Evolutionary conservation across 768 basidiomycete species (phyloP).

Genomic region (Hygrocybe coccinea): DNA sequence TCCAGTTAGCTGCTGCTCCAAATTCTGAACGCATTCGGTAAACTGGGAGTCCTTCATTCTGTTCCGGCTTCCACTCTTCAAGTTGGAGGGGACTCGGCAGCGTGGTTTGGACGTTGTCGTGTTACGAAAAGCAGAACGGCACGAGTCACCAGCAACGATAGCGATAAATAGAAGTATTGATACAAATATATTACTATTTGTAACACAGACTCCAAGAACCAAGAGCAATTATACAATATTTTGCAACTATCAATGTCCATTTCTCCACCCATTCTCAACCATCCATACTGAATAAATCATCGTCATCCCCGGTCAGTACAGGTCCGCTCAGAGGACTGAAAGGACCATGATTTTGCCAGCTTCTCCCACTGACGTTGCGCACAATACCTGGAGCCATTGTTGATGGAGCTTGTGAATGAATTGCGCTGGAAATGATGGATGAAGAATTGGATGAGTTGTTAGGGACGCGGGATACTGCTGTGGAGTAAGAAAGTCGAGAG

Average conservation of each 20-base stretch:
- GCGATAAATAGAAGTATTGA: not conserved
- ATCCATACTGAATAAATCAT: constrained; percentile 73
- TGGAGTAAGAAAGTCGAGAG: constrained; percentile 53
- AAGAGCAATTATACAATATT: not conserved
- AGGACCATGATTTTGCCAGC: constrained; percentile 37
- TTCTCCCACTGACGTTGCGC: constrained; percentile 33
- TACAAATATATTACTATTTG: not conserved
- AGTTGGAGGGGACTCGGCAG: too few species aligned
- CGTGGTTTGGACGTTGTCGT: too few species aligned
- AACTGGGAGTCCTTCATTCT: too few species aligned
- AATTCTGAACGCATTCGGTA: constrained; percentile 13
- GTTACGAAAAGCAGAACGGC: too few species aligned
- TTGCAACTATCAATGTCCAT: not conserved
- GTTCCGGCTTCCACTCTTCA: too few species aligned
- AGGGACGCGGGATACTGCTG: constrained; percentile 27
- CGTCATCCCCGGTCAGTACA: constrained; percentile 53
- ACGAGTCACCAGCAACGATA: too few species aligned
- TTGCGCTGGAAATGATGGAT: constrained; percentile 11
- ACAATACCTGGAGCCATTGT: constrained; percentile 21
- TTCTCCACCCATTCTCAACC: constrained; percentile 30
- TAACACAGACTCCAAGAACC: not conserved
- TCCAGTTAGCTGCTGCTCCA: constrained; percentile 53
- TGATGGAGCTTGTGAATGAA: not conserved
- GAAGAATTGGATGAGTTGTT: constrained; percentile 19
- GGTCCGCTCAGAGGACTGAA: constrained; percentile 61